Base-by-base conservation (phyloP, 2,329 filamentous ascomycete genomes). In the Pseudogymnoascus sp. region DNA sequence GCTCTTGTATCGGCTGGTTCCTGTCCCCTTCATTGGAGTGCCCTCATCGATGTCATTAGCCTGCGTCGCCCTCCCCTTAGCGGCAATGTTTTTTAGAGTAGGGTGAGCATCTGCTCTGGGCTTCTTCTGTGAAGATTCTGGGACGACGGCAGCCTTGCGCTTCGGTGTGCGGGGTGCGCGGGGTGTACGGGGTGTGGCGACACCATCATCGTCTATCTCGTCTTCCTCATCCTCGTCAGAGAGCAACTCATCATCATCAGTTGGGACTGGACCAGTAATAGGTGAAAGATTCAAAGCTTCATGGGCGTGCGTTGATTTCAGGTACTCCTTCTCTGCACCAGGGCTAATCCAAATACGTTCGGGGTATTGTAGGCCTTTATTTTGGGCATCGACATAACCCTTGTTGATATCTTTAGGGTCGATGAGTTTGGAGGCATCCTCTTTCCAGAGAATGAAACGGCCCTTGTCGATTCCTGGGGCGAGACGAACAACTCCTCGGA, bases 401-500 rank as follows among this genome's bases (percentile, higher is more conserved):
- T 61, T 61, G 59, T 61, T 61, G 59, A 61, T 61, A 40, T 61
- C 59, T 19, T 61, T 61, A 7, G 59, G 33, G 26, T 61, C 59
- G 6, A 61, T 61, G 21, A 61, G 59, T 21, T 61, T 61, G 35
- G 59, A 61, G 19, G 59, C 59, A 6, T 61, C 59, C 35, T 61
- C 59, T 21, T 61, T 61, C 59, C 59, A 61, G 13, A 61, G 59
- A 61, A 61, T 8, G 19, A 40, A 61, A 6, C 59, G 19, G n/a
- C 59, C 59, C 59, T 26, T 61, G 35, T 61, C 59, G 31, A 61
- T 61, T 26, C 59, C 59, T 6, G 59, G 59, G 5, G 59, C 59
- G 8, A 40, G 35, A 42, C 59, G 59, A 24, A 64, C 53, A 47
- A 60, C 47, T n/a, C 61, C 63, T 21, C 62, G 19, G n/a, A 78